phyloP scores from a whole-genome alignment of 176 grass and related monocot species.

The Oryza australiensis region DNA sequence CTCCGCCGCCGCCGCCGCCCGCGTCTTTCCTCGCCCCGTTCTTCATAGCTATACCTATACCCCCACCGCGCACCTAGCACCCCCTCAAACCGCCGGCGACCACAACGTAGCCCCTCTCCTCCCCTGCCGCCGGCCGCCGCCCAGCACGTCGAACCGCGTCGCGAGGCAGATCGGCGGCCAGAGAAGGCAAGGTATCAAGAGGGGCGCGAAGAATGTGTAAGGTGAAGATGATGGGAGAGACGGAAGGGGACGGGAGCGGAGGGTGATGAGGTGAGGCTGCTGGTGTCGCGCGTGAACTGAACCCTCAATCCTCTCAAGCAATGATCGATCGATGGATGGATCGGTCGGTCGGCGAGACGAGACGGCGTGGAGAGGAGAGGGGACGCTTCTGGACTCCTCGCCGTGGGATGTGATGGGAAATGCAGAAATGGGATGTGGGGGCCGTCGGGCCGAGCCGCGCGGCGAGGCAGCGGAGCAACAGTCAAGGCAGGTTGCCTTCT shows the following conservation, averaged over 20 bases:
- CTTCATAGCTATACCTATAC: conserved; percentile 42
- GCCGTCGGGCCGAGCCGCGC: not conserved
- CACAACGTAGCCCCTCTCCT: not conserved
- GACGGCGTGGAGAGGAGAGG: not conserved
- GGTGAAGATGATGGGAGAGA: too few species aligned
- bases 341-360: not conserved
- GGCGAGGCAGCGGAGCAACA: conserved; percentile 29
- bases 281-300: not conserved
- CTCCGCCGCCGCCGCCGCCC: conserved; percentile 37
- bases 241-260: too few species aligned
- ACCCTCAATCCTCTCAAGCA: not conserved
- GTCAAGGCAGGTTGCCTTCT: not conserved
- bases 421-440: not conserved
- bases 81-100: not conserved
- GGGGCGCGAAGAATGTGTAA: not conserved
- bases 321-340: conserved; percentile 17
- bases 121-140: not conserved
- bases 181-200: not conserved
- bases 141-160: not conserved
- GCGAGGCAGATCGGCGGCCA: not conserved
- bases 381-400: conserved; percentile 32
- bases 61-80: too few species aligned
- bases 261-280: not conserved
- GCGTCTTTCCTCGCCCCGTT: conserved; percentile 48
- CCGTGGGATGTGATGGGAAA: not conserved